Conservation (phyloP, 2,329 filamentous ascomycete species). For the Aspergillus chevalieri region DNA sequence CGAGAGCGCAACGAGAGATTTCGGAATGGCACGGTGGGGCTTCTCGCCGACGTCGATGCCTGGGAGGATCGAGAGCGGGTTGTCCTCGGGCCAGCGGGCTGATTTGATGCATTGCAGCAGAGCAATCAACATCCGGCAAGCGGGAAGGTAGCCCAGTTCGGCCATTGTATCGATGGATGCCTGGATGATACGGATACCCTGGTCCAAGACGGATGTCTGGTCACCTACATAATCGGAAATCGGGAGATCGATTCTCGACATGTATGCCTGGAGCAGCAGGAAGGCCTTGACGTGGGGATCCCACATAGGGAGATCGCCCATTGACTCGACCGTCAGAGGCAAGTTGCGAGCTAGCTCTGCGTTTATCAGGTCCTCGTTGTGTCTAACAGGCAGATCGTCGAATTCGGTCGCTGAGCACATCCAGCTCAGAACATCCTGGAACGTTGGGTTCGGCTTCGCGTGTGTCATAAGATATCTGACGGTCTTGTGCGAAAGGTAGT, state of each 20-base stretch:
- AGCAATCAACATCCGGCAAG: constrained; percentile 72
- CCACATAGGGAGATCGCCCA: constrained; percentile 79
- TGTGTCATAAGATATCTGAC: constrained; percentile 76
- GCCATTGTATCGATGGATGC: constrained; percentile 90
- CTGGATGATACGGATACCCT: constrained; percentile 94
- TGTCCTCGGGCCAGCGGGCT: constrained; percentile 81
- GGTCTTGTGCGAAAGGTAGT: constrained; percentile 93
- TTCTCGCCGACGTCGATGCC: constrained; percentile 46
- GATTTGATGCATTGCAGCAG: constrained; percentile 89
- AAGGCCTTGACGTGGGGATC: constrained; percentile 97
- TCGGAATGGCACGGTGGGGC: constrained; percentile 18
- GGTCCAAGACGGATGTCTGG: constrained; percentile 79
- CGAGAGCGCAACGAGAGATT: constrained; percentile 26
- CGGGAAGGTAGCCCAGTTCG: constrained; percentile 76
- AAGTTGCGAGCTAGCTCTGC: constrained; percentile 78
- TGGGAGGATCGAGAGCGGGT: constrained; percentile 72
- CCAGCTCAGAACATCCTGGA: constrained; percentile 81
- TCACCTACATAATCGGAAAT: constrained; percentile 97
- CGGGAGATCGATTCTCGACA: constrained; percentile 85
- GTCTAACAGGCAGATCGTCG: constrained; percentile 92
- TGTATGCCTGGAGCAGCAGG: constrained; percentile 86
- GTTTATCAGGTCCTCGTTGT: constrained; percentile 98
- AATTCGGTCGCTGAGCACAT: constrained; percentile 93
- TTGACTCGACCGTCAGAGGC: constrained; percentile 58
- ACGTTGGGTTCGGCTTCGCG: constrained; percentile 67